Conservation (phyloP, 2,329 filamentous ascomycete genomes). For the Tolypocladium cylindrosporum region DNA sequence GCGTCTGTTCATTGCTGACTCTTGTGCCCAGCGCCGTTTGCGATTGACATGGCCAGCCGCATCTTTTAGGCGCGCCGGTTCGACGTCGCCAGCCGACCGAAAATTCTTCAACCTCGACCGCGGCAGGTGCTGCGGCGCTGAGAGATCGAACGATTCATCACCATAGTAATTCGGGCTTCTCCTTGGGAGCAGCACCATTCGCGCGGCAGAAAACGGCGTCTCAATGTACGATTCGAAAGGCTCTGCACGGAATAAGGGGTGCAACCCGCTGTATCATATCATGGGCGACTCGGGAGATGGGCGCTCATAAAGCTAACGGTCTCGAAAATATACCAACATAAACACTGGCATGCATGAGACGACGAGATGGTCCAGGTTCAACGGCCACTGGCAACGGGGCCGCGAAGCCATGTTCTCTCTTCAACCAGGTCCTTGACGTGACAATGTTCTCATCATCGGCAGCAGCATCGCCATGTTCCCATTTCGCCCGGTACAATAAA, state of each 20-base stretch:
- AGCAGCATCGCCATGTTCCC: background rate
- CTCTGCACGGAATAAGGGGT: background rate
- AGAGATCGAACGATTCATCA: background rate
- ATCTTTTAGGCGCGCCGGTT: slow-evolving; percentile 23
- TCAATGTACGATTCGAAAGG: background rate
- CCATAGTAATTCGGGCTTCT: background rate
- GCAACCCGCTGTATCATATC: background rate
- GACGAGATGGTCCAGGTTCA: background rate
- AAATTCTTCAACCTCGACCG: background rate
- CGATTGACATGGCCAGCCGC: slow-evolving; percentile 40
- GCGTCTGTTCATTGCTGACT: slow-evolving; percentile 5
- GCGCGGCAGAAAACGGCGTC: background rate
- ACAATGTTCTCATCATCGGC: background rate
- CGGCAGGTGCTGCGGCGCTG: background rate
- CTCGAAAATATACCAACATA: background rate
- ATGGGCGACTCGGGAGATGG: background rate
- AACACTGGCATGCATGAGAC: background rate
- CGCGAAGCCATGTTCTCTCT: background rate
- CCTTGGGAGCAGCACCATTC: background rate
- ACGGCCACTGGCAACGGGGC: background rate
- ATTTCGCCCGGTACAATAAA: background rate
- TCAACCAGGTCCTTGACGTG: background rate
- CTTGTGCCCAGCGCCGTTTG: slow-evolving; percentile 41
- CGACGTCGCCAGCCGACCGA: background rate
- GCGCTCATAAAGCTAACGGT: background rate